Evolutionary conservation across 129 eudicot genomes (phyloP).

Genomic region (Saposhnikovia divaricata): DNA sequence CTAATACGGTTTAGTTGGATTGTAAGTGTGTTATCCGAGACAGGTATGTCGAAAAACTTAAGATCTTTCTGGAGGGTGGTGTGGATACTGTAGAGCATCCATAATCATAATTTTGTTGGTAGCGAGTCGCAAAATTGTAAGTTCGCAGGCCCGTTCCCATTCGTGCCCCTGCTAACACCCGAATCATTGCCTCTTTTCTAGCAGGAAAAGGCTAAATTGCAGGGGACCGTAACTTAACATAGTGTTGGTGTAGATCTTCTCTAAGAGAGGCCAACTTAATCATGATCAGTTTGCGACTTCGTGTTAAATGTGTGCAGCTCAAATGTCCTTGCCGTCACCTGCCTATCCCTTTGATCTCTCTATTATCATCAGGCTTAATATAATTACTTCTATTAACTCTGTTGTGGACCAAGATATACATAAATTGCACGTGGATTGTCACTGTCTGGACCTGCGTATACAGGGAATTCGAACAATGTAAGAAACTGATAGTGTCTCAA

Average conservation of each 20-base stretch:
- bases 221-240: background rate
- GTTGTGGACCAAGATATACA: background rate
- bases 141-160: background rate
- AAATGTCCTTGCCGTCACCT: background rate
- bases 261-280: background rate
- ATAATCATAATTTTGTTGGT: background rate
- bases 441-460: background rate
- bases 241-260: background rate
- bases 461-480: background rate
- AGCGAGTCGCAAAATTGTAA: background rate
- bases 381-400: background rate
- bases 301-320: background rate
- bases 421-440: background rate
- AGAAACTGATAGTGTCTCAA: background rate
- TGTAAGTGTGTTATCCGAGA: background rate
- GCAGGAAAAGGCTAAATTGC: background rate
- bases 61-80: background rate
- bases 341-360: background rate
- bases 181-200: background rate
- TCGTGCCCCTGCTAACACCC: background rate
- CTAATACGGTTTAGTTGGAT: background rate
- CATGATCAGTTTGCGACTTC: background rate
- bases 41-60: background rate
- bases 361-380: background rate
- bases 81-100: background rate